These are phyloP conservation scores for Nigrograna mackinnonii DNA, from an alignment of 2,329 filamentous ascomycete genomes.

Conservation along the genomic window DNA sequence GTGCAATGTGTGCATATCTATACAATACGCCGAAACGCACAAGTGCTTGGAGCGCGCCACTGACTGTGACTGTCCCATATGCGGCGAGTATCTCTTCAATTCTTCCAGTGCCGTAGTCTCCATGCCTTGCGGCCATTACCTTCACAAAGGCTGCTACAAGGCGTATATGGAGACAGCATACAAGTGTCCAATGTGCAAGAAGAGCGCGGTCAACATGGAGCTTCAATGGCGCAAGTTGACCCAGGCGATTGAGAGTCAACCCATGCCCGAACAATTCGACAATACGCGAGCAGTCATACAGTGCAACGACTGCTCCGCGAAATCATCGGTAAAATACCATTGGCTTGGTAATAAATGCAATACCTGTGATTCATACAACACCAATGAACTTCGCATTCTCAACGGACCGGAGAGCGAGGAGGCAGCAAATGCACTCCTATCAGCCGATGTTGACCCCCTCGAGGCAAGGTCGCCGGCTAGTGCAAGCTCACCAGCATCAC, in stretches of 20 bases:
- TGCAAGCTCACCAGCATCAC: conserved; percentile 34
- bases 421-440: conserved; percentile 34
- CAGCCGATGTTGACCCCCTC: conserved; percentile 26
- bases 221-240: conserved; percentile 90
- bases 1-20: conserved; percentile 92
- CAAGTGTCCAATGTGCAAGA: conserved; percentile 95
- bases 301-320: conserved; percentile 93
- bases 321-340: conserved; percentile 85
- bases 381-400: conserved; percentile 51
- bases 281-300: conserved; percentile 81
- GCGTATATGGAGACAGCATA: conserved; percentile 89
- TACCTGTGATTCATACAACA: conserved; percentile 59
- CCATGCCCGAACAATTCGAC: conserved; percentile 84
- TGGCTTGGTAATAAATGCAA: conserved; percentile 93
- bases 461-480: conserved; percentile 32
- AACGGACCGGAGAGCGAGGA: conserved; percentile 42
- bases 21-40: conserved; percentile 81
- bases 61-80: conserved; percentile 96
- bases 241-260: conserved; percentile 82
- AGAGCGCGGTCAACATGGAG: conserved; percentile 97
- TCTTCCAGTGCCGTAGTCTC: conserved; percentile 87
- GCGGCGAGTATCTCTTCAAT: conserved; percentile 94
- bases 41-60: conserved; percentile 93
- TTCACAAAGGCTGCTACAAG: conserved; percentile 87
- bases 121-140: conserved; percentile 94